These are phyloP conservation scores for Kwoniella sp. DNA, from an alignment of 768 basidiomycete species.

Conservation along the genomic window DNA sequence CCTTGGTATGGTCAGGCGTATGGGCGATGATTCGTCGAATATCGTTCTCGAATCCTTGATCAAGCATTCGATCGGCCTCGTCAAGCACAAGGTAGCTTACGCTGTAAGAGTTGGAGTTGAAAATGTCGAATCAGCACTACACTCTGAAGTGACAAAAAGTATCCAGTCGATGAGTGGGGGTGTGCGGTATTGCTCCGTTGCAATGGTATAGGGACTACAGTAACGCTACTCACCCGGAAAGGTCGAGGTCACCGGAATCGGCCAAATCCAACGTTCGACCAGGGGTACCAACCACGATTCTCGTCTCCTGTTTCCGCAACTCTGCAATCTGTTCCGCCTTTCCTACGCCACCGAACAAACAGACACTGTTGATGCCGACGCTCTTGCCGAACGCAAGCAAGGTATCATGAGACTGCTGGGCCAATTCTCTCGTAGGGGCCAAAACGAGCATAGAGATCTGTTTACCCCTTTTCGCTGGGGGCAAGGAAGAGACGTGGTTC, in stretches of 20 bases:
- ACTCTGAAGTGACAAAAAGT: no score
- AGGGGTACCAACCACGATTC: constrained; percentile 92
- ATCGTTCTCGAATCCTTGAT: constrained; percentile 98
- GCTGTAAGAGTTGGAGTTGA: constrained; percentile 60
- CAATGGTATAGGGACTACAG: no score
- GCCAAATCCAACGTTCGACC: constrained; percentile 91
- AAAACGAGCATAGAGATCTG: constrained; percentile 67
- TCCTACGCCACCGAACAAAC: constrained; percentile 91
- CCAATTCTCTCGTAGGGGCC: constrained; percentile 93
- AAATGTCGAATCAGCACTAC: no score
- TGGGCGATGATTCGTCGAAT: constrained; percentile 83
- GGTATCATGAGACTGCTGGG: constrained; percentile 89
- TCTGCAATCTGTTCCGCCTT: constrained; percentile 78
- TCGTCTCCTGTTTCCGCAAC: constrained; percentile 63
- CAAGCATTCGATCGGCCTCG: constrained; percentile 97
- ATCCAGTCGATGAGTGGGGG: no score
- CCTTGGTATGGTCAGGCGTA: constrained; percentile 61
- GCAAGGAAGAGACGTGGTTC: constrained; percentile 62
- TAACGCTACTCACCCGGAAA: constrained; percentile 65
- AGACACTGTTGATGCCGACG: constrained; percentile 72
- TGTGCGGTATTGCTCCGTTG: no score
- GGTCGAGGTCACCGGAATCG: constrained; percentile 78
- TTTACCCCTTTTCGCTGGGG: constrained; percentile 31
- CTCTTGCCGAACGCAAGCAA: constrained; percentile 73
- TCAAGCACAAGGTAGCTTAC: constrained; percentile 92